A percentile compares a stretch with the other conserved stretches of the same genome.
phyloP scores from a whole-genome alignment of 768 basidiomycete species.

The Crucibulum laeve region DNA sequence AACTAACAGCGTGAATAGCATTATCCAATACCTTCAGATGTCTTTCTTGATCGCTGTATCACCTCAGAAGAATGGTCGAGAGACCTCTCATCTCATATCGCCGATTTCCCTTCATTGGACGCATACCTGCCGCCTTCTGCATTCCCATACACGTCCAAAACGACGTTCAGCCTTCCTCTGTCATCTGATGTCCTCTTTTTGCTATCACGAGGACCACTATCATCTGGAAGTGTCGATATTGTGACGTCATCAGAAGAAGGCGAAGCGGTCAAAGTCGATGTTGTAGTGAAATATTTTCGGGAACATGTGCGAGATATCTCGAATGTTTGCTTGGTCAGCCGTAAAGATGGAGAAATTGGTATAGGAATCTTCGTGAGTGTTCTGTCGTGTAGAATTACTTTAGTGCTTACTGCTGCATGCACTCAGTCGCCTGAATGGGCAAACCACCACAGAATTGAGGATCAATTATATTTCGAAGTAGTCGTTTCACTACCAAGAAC shows the following conservation, averaged over 20 bases:
- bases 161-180: constrained; percentile 17
- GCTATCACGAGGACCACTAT: constrained; percentile 20
- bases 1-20: neutral
- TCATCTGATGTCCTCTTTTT: constrained; percentile 22
- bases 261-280: constrained; percentile 16
- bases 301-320: constrained; percentile 15
- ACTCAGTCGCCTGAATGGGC: constrained; percentile 25
- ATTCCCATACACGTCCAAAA: constrained; percentile 2
- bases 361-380: constrained; percentile 31
- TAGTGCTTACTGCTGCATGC: constrained; percentile 5
- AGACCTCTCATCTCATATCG: neutral
- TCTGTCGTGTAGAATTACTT: neutral
- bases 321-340: constrained; percentile 21
- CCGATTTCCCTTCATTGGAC: neutral
- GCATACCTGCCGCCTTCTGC: neutral
- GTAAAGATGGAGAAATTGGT: constrained; percentile 20
- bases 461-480: constrained; percentile 26
- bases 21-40: neutral
- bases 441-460: constrained; percentile 4
- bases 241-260: constrained; percentile 14
- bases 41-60: neutral
- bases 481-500: constrained; percentile 31
- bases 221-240: constrained; percentile 19
- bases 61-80: constrained; percentile 6
- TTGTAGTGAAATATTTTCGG: constrained; percentile 17